Evolutionary conservation across 768 basidiomycete genomes (phyloP).

Genomic region (Mrakia blollopis): DNA sequence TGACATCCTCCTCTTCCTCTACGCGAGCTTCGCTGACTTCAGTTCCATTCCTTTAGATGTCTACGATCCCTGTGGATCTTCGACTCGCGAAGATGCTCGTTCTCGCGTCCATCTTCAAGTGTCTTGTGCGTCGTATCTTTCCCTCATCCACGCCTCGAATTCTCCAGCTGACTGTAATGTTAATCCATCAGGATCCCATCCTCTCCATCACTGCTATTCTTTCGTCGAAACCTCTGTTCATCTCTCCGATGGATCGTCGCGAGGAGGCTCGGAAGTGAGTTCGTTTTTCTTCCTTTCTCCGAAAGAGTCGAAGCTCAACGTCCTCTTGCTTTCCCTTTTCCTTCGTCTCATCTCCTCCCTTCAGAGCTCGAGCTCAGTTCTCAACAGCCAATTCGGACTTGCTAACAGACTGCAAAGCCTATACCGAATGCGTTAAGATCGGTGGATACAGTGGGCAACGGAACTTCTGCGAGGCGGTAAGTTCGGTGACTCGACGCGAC

Average conservation of each 20-base stretch:
- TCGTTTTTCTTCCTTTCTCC: too few relatives aligned
- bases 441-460: slow-evolving; percentile 55
- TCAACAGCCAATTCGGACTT: slow-evolving; percentile 71
- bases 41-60: slow-evolving; percentile 53
- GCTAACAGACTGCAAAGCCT: slow-evolving; percentile 73
- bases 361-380: slow-evolving; percentile 71
- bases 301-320: background rate
- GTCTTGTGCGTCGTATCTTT: slow-evolving; percentile 52
- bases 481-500: background rate
- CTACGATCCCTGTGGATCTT: slow-evolving; percentile 59
- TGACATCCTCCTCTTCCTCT: too few relatives aligned
- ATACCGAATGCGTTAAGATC: slow-evolving; percentile 54
- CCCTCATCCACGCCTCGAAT: too few relatives aligned
- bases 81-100: slow-evolving; percentile 90
- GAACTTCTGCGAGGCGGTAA: slow-evolving; percentile 66
- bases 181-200: slow-evolving; percentile 41
- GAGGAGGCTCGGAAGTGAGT: slow-evolving; percentile 69
- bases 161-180: too few relatives aligned
- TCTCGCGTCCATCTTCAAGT: slow-evolving; percentile 73
- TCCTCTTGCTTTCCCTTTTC: background rate
- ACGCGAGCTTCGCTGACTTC: too few relatives aligned
- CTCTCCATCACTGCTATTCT: slow-evolving; percentile 75
- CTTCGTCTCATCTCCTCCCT: background rate
- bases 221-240: slow-evolving; percentile 82
- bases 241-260: slow-evolving; percentile 72